Base-by-base conservation (phyloP, 208 protist genomes). In the Leptomonas pyrrhocoris region DNA sequence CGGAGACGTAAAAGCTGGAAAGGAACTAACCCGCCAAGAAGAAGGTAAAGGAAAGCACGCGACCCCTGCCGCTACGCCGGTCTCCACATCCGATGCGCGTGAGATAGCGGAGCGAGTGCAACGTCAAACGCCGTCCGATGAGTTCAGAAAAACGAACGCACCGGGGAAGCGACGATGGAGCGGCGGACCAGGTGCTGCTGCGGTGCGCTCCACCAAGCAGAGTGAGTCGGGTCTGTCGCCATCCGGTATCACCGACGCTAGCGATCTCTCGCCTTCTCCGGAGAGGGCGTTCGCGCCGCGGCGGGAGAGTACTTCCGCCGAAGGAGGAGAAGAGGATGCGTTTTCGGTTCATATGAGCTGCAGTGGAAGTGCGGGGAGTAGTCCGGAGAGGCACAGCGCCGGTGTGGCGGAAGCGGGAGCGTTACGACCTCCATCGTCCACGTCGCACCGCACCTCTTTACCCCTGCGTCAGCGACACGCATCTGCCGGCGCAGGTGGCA, bases 231-330 rank as follows among this genome's bases (percentile, higher is more conserved):
- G 61, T 21, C 15, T 27, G 28, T 73, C 74, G 27, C 57, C 50
- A 1, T 56, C 53, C 30, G 62, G 48, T 4, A 42, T 63, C 15
- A 77, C 60, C 13, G 69, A 75, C 18, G 51, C 61, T 19, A 68
- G 60, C 54, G 59, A 74, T n/a, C 18, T 58, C 42, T 66, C 68
- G 4, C 60, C 51, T 19, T 57, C 49, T 6, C 28, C 23, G 18
- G 43, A 36, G n/a, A 18, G 23, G 23, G 15, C n/a, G 12, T 4
- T 27, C 8, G 43, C 43, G 2, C 34, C 6, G n/a, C 21, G n/a
- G 9, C 36, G 25, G 34, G 13, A 28, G 18, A 28, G 25, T 49
- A 8, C 3, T 5, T 0, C 18, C 19, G 3, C 0, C 4, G 18
- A 27, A 5, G 43, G 40, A 15, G 3, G 7, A 0, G 36, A 15